Percentiles rank a stretch among this genome's conserved stretches.
phyloP scores from a whole-genome alignment of 192 early-diverging fungal species.

The Umbelopsis sp. region DNA sequence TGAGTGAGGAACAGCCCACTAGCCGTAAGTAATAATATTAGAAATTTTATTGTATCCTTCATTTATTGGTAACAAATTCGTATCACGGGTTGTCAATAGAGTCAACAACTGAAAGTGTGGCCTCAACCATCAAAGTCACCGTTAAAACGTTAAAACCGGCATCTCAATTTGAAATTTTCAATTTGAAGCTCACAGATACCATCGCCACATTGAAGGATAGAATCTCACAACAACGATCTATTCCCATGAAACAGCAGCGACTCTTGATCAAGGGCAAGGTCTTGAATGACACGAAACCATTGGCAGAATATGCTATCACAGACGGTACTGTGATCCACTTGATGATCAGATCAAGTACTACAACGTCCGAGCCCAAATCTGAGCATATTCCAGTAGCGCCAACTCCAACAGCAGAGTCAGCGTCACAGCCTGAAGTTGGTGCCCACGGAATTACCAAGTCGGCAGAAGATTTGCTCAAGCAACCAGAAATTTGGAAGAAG shows the following conservation, averaged over 20 bases:
- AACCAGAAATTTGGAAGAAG: slow-evolving; percentile 24
- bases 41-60: not conserved
- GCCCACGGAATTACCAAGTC: slow-evolving; percentile 12
- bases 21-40: not conserved
- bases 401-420: not conserved
- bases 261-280: slow-evolving; percentile 64
- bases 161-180: slow-evolving; percentile 28
- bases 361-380: slow-evolving; percentile 19
- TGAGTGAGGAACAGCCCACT: not conserved
- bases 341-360: slow-evolving; percentile 40
- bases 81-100: not conserved
- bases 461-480: slow-evolving; percentile 16
- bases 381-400: not conserved
- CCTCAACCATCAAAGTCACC: slow-evolving; percentile 16
- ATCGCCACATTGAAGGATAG: slow-evolving; percentile 31
- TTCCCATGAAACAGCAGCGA: slow-evolving; percentile 45
- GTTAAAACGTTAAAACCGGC: slow-evolving; percentile 40
- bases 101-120: not conserved
- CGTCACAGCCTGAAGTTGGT: too few relatives aligned
- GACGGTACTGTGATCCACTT: slow-evolving; percentile 50
- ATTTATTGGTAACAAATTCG: not conserved
- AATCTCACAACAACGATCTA: slow-evolving; percentile 31
- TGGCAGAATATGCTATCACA: slow-evolving; percentile 50
- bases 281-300: slow-evolving; percentile 51
- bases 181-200: slow-evolving; percentile 18